These are phyloP conservation scores for Canavalia gladiata DNA, from an alignment of 306 rosid genomes.

Conservation along the genomic window DNA sequence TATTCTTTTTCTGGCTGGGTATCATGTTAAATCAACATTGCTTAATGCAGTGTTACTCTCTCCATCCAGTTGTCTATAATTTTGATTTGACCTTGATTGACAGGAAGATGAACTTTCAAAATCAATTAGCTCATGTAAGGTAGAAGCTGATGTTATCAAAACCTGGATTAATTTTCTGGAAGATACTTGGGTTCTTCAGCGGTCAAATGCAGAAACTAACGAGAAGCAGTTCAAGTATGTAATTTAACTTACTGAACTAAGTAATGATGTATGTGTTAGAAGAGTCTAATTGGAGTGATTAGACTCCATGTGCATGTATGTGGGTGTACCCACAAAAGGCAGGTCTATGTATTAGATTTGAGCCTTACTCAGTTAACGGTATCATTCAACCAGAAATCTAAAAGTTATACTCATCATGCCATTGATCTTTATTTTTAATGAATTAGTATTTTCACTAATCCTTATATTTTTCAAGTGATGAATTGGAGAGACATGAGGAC, in stretches of 20 bases:
- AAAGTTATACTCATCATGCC: constrained; percentile 23
- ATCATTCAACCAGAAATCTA: constrained; percentile 16
- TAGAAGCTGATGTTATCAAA: constrained; percentile 81
- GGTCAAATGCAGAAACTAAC: constrained; percentile 68
- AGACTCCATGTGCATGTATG: neutral
- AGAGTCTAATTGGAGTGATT: constrained; percentile 28
- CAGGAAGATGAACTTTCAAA: constrained; percentile 92
- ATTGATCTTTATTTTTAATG: constrained; percentile 39
- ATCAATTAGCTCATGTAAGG: constrained; percentile 74
- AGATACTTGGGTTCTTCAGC: constrained; percentile 91
- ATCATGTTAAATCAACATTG: constrained; percentile 30
- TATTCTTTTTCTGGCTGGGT: constrained; percentile 24
- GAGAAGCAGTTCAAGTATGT: constrained; percentile 90
- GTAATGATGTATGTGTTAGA: constrained; percentile 31
- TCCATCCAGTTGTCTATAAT: constrained; percentile 41
- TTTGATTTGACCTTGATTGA: constrained; percentile 43
- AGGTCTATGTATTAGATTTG: constrained; percentile 12
- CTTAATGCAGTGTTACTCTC: constrained; percentile 26
- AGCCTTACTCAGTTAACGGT: neutral
- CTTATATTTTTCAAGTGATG: constrained; percentile 73
- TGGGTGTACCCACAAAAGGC: neutral
- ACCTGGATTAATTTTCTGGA: constrained; percentile 97
- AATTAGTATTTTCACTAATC: constrained; percentile 40
- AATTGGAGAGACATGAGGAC: constrained; percentile 87
- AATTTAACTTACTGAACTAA: constrained; percentile 43